phyloP scores from a whole-genome alignment of 164 flowering plant species.

The Stephania yunnanensis region DNA sequence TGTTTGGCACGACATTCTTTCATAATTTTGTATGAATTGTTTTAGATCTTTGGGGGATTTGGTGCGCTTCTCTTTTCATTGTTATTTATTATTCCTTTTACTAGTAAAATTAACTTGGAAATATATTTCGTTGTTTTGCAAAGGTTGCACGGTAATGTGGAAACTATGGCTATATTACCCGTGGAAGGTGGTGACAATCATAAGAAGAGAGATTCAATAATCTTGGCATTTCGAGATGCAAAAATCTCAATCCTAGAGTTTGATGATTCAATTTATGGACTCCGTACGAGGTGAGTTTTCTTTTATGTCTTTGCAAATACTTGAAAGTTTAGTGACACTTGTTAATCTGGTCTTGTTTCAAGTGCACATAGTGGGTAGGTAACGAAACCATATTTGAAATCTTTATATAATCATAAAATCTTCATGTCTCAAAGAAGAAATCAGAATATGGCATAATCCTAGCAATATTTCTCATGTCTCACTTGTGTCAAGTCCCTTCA shows the following conservation, averaged over 20 bases:
- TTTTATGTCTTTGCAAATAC: neutral
- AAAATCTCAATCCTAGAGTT: slow-evolving; percentile 85
- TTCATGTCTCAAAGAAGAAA: no score
- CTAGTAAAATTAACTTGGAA: neutral
- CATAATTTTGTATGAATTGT: neutral
- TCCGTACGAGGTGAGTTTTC: slow-evolving; percentile 65
- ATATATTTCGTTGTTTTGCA: slow-evolving; percentile 8
- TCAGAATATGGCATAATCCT: no score
- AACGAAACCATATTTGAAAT: neutral
- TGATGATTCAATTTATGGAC: slow-evolving; percentile 89
- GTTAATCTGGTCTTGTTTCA: neutral
- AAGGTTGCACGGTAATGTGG: slow-evolving; percentile 97
- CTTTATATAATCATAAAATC: no score
- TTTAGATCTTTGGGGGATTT: neutral
- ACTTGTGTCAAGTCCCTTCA: no score
- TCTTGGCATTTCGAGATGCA: slow-evolving; percentile 76
- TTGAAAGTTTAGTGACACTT: neutral
- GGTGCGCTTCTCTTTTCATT: neutral
- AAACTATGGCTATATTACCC: slow-evolving; percentile 67
- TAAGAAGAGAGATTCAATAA: slow-evolving; percentile 81
- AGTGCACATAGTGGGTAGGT: neutral
- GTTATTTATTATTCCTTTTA: neutral
- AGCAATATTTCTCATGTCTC: no score
- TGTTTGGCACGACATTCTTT: no score
- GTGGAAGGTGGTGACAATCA: slow-evolving; percentile 48